A percentile compares a stretch with the other conserved stretches of the same genome.
Conservation (phyloP, 2,329 filamentous ascomycete species). For the Pseudogymnoascus sp. region DNA sequence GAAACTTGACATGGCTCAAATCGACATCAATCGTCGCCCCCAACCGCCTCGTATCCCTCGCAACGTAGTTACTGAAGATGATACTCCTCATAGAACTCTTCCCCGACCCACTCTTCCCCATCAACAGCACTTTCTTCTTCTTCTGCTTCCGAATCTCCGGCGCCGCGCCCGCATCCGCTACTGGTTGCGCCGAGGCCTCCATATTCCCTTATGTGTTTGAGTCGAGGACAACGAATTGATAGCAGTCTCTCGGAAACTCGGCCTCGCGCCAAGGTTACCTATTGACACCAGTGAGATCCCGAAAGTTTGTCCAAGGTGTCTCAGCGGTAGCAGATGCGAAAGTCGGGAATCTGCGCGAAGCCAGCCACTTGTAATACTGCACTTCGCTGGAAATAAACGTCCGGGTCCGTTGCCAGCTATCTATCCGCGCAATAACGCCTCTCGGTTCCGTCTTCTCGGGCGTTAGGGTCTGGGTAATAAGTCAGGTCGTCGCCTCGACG, state of each 20-base stretch:
- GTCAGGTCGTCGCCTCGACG: neutral
- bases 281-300: neutral
- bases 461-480: neutral
- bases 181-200: conserved; percentile 5
- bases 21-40: conserved; percentile 98
- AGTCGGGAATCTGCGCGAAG: neutral
- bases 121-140: conserved; percentile 81
- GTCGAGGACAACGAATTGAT: neutral
- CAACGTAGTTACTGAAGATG: conserved; percentile 98
- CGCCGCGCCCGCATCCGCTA: conserved; percentile 10
- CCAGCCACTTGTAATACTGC: neutral
- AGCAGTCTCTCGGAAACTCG: neutral
- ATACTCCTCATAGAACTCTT: conserved; percentile 99
- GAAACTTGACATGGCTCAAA: conserved; percentile 96
- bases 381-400: neutral
- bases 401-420: neutral
- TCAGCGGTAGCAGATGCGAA: neutral
- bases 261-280: conserved; percentile 1
- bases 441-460: neutral
- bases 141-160: conserved; percentile 50
- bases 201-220: neutral
- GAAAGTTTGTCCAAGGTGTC: neutral
- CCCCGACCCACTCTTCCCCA: conserved; percentile 95
- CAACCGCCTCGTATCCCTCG: conserved; percentile 84
- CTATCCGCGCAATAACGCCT: neutral